Conservation (phyloP, 345 rosid species). For the Salix brachista region DNA sequence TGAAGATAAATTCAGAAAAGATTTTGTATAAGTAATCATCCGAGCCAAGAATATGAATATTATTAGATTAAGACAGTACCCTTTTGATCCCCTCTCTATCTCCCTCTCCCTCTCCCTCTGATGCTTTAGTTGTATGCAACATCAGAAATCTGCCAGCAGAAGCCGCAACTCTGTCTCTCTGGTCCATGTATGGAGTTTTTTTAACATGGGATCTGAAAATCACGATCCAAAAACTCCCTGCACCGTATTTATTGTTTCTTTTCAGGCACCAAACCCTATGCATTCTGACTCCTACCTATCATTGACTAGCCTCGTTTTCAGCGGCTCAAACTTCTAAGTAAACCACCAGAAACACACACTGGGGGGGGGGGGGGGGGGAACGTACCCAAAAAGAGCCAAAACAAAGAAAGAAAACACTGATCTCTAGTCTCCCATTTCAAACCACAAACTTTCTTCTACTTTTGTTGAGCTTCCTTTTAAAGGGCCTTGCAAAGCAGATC, state of each 20-base stretch:
- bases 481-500: constrained; percentile 6
- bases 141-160: constrained; percentile 7
- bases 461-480: background rate
- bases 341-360: background rate
- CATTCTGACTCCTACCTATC: constrained; percentile 30
- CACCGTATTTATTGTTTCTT: constrained; percentile 14
- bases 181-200: constrained; percentile 4
- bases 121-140: background rate
- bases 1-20: background rate
- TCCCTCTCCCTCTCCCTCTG: background rate
- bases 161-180: background rate
- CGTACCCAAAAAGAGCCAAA: background rate
- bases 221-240: constrained; percentile 15
- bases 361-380: too few species aligned
- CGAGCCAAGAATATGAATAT: background rate
- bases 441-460: background rate
- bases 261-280: constrained; percentile 35
- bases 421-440: constrained; percentile 5
- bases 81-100: background rate
- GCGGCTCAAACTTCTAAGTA: constrained; percentile 31
- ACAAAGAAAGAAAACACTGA: background rate
- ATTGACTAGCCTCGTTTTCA: constrained; percentile 32
- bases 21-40: background rate
- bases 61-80: background rate
- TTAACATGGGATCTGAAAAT: constrained; percentile 3